Conservation (phyloP, 2,329 filamentous ascomycete genomes). For the Thelonectria discophora region DNA sequence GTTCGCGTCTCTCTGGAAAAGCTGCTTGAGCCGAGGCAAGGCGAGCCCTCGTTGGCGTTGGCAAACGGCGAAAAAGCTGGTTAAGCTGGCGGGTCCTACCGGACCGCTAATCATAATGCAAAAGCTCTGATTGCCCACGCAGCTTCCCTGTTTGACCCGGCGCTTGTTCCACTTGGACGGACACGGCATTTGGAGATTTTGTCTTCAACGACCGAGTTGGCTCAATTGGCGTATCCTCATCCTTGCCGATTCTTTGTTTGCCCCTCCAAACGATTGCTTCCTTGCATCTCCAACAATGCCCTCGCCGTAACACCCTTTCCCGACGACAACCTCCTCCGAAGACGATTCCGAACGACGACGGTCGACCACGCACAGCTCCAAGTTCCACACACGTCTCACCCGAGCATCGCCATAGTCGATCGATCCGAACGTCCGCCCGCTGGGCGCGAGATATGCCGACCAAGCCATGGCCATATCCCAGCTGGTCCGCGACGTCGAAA, state of each 20-base stretch:
- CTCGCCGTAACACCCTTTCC: conserved; percentile 31
- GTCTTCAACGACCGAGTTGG: conserved; percentile 21
- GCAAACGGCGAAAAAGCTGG: conserved; percentile 10
- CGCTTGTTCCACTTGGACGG: conserved; percentile 28
- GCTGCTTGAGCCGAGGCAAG: conserved; percentile 42
- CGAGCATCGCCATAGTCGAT: conserved; percentile 23
- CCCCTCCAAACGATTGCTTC: conserved; percentile 10
- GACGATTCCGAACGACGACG: not conserved
- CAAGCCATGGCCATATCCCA: conserved; percentile 53
- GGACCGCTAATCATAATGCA: conserved; percentile 43
- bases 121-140: conserved; percentile 38
- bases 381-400: not conserved
- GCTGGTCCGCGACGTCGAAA: conserved; percentile 61
- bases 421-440: conserved; percentile 25
- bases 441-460: conserved; percentile 48
- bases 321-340: not conserved
- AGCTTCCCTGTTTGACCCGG: conserved; percentile 32
- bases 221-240: conserved; percentile 17
- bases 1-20: not conserved
- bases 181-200: conserved; percentile 34
- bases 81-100: conserved; percentile 40
- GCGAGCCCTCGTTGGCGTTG: conserved; percentile 29
- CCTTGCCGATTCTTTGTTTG: conserved; percentile 19
- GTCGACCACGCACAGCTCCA: conserved; percentile 10
- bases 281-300: conserved; percentile 31